Evolutionary conservation across 1,139 yeast species (phyloP).

Genomic region (Debaryomyces sp.): DNA sequence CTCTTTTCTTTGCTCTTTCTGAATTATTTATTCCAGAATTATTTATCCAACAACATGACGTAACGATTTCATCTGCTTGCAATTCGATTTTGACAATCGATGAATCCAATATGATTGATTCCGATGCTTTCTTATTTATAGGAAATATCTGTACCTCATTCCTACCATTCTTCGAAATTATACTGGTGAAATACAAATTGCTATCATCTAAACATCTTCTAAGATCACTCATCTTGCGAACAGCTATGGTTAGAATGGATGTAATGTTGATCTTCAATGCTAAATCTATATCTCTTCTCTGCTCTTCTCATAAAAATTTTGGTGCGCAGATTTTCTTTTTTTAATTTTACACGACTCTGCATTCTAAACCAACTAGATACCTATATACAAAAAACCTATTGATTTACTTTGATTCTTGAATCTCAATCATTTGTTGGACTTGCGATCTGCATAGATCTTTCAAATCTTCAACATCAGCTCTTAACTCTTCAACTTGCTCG

Average conservation of each 20-base stretch:
- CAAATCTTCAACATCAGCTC: constrained; percentile 86
- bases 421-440: constrained; percentile 80
- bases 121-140: constrained; percentile 12
- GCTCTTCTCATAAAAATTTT: constrained; percentile 10
- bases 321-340: constrained; percentile 8
- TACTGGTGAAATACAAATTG: constrained; percentile 30
- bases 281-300: background rate
- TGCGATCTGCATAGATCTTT: constrained; percentile 81
- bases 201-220: constrained; percentile 20
- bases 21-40: constrained; percentile 1
- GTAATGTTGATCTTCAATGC: background rate
- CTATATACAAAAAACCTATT: background rate
- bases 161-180: constrained; percentile 34
- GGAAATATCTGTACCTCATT: constrained; percentile 39
- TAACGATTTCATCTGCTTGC: constrained; percentile 24
- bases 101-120: constrained; percentile 6
- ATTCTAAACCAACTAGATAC: constrained; percentile 3
- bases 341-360: constrained; percentile 8
- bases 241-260: background rate
- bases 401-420: constrained; percentile 41
- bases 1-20: constrained; percentile 13
- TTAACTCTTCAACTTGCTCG: constrained; percentile 81
- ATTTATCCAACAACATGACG: constrained; percentile 28
- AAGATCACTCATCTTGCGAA: constrained; percentile 9
- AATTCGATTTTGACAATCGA: constrained; percentile 16